phyloP scores from a whole-genome alignment of 1,284 basidiomycete genomes.

The Heterobasidion irregulare region DNA sequence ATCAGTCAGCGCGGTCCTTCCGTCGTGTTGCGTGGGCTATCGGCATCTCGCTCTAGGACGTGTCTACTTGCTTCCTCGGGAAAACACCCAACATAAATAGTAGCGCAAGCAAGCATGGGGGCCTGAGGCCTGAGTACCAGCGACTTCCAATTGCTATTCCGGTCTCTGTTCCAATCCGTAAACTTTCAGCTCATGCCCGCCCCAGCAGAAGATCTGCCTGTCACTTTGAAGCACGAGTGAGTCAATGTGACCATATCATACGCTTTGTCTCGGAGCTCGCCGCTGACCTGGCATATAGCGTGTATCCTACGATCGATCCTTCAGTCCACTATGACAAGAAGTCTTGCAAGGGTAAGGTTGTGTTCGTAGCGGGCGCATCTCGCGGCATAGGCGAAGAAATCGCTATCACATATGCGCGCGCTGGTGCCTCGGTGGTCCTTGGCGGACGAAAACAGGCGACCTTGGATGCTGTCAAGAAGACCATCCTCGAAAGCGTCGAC shows the following conservation, averaged over 20 bases:
- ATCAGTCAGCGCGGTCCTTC: no score
- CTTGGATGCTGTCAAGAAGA: conserved; percentile 1
- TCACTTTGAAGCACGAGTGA: not conserved
- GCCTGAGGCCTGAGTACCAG: no score
- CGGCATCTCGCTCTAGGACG: no score
- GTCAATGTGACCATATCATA: not conserved
- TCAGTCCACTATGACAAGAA: not conserved
- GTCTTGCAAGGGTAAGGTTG: conserved; percentile 8
- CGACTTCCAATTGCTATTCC: no score
- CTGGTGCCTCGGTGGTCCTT: conserved; percentile 9
- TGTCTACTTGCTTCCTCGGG: no score
- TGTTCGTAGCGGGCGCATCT: conserved; percentile 10
- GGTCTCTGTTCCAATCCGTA: no score
- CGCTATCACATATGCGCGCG: conserved; percentile 7
- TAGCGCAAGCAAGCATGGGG: no score
- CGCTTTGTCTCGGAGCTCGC: no score
- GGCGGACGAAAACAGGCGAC: not conserved
- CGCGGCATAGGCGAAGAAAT: conserved; percentile 9
- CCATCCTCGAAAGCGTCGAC: not conserved
- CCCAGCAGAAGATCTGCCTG: not conserved
- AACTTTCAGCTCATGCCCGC: not conserved
- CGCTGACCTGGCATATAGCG: not conserved
- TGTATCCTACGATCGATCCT: conserved; percentile 11
- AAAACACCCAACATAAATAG: no score
- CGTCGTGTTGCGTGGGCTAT: no score